Percentiles rank a stretch among this genome's conserved stretches.
Evolutionary conservation across 1,139 yeast genomes (phyloP).

Genomic region (Geotrichum australiense): DNA sequence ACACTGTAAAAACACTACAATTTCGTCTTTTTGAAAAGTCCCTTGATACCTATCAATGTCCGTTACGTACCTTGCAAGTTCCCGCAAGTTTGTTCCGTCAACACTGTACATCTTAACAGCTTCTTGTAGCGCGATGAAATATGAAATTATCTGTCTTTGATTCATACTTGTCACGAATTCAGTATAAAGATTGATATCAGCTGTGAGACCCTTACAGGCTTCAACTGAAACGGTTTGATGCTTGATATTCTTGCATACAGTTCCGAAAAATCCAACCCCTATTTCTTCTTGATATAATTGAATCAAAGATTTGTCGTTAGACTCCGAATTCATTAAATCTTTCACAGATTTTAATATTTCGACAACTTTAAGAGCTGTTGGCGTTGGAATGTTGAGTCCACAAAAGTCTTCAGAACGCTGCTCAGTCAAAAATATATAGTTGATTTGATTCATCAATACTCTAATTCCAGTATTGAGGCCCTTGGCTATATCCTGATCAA

Average conservation of each 20-base stretch:
- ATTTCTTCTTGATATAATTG: constrained; percentile 94
- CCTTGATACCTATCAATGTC: constrained; percentile 84
- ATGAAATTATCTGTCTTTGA: constrained; percentile 63
- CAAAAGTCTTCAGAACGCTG: constrained; percentile 48
- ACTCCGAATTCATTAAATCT: constrained; percentile 56
- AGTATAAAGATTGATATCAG: constrained; percentile 61
- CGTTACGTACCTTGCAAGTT: constrained; percentile 72
- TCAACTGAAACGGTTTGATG: constrained; percentile 49
- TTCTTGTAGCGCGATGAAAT: constrained; percentile 73
- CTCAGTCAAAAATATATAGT: constrained; percentile 43
- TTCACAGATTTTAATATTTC: constrained; percentile 66
- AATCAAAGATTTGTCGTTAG: constrained; percentile 80
- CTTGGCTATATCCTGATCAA: constrained; percentile 85
- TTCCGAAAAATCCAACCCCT: constrained; percentile 76
- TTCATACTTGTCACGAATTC: constrained; percentile 60
- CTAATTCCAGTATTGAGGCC: constrained; percentile 88
- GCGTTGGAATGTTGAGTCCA: constrained; percentile 24
- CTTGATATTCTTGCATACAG: constrained; percentile 66
- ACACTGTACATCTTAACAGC: constrained; percentile 77
- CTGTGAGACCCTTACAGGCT: constrained; percentile 67
- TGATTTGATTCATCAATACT: constrained; percentile 72
- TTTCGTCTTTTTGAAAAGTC: constrained; percentile 83
- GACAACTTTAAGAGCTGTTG: constrained; percentile 64
- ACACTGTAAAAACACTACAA: constrained; percentile 81
- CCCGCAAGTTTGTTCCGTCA: constrained; percentile 62